Conservation (phyloP, 2,329 filamentous ascomycete genomes). For the Aspergillus sp. region DNA sequence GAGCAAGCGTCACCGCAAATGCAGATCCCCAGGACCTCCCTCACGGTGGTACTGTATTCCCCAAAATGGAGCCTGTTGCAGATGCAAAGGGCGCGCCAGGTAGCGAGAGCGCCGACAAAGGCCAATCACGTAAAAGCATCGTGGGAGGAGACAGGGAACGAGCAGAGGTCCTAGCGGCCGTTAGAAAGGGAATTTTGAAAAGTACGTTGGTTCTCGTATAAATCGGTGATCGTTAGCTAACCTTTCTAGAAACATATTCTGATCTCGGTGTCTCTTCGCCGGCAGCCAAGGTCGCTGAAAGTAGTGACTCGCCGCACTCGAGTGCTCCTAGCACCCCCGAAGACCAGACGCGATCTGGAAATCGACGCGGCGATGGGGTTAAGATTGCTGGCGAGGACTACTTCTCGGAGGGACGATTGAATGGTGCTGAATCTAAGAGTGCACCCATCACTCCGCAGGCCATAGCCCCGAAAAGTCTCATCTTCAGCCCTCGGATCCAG, state of each 20-base stretch:
- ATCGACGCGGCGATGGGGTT: conserved; percentile 64
- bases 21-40: conserved; percentile 57
- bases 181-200: conserved; percentile 94
- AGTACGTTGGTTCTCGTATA: conserved; percentile 49
- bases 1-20: conserved; percentile 76
- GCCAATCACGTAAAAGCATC: conserved; percentile 72
- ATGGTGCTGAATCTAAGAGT: conserved; percentile 69
- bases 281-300: conserved; percentile 59
- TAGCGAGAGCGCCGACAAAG: conserved; percentile 39
- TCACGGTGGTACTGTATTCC: conserved; percentile 73
- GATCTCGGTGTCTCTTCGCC: conserved; percentile 67
- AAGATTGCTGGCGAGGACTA: conserved; percentile 82
- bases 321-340: conserved; percentile 88
- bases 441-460: conserved; percentile 69
- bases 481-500: conserved; percentile 86
- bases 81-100: conserved; percentile 45
- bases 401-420: conserved; percentile 71
- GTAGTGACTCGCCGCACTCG: conserved; percentile 74
- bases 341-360: conserved; percentile 57
- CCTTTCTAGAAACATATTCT: conserved; percentile 39
- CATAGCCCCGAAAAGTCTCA: conserved; percentile 48
- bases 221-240: too few species aligned
- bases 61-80: conserved; percentile 77
- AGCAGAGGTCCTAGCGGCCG: conserved; percentile 83
- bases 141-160: conserved; percentile 85